Conservation (phyloP, 1,139 yeast genomes). For the Saccharomycopsis crataegensis region DNA sequence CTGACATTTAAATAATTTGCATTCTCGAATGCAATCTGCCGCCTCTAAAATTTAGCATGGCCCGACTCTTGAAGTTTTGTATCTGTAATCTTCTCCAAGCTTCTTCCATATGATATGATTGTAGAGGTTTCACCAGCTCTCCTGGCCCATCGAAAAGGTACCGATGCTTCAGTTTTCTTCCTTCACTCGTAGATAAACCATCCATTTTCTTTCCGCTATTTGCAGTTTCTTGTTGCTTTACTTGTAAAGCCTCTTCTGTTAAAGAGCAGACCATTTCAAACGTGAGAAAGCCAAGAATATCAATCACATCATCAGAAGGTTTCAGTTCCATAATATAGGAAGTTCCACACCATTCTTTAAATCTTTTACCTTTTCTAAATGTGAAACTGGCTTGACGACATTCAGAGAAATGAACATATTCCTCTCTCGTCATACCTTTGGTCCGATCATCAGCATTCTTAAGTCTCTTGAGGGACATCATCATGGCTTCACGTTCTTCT, state of each 20-base stretch:
- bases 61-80: conserved; percentile 14
- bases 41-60: conserved; percentile 17
- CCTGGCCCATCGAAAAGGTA: conserved; percentile 88
- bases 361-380: conserved; percentile 83
- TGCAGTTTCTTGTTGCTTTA: conserved; percentile 61
- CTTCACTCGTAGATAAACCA: background rate
- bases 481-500: conserved; percentile 81
- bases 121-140: conserved; percentile 73
- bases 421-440: conserved; percentile 88
- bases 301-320: conserved; percentile 95
- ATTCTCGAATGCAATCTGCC: conserved; percentile 15
- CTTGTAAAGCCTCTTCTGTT: conserved; percentile 84
- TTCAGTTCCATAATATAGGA: conserved; percentile 78
- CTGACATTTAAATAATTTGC: conserved; percentile 11
- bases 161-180: conserved; percentile 31
- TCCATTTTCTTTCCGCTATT: background rate
- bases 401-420: conserved; percentile 97
- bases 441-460: conserved; percentile 95
- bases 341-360: conserved; percentile 94
- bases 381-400: conserved; percentile 97
- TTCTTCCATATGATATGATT: conserved; percentile 80
- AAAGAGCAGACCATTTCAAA: conserved; percentile 94
- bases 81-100: conserved; percentile 81
- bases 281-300: conserved; percentile 88
- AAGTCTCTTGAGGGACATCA: conserved; percentile 78